Percentiles rank a stretch among this genome's conserved stretches.
phyloP scores from a whole-genome alignment of 495 filamentous ascomycete species.

The Daldinia vernicosa region DNA sequence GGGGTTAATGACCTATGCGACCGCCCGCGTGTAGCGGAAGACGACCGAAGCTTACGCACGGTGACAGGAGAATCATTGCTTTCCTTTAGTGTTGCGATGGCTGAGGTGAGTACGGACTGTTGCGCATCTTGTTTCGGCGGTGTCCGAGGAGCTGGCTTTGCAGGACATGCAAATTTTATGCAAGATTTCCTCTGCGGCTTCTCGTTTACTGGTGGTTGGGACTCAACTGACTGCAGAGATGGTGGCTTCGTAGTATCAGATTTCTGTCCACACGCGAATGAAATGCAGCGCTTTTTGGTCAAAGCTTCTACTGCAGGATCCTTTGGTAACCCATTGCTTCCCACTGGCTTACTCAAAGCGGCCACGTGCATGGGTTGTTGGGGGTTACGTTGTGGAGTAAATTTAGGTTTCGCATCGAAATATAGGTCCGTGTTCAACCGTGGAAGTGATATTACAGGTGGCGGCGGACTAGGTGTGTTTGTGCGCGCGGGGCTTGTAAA shows the following conservation, averaged over 20 bases:
- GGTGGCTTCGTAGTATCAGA: conserved; percentile 45
- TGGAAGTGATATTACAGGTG: conserved; percentile 54
- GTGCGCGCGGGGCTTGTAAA: conserved; percentile 90
- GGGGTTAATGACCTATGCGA: conserved; percentile 59
- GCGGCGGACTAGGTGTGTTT: conserved; percentile 86
- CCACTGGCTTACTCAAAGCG: conserved; percentile 22
- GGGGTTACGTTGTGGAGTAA: conserved; percentile 24
- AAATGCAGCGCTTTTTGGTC: conserved; percentile 82
- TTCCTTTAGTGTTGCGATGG: conserved; percentile 36
- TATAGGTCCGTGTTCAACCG: conserved; percentile 40
- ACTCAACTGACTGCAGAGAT: conserved; percentile 39
- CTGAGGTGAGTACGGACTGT: conserved; percentile 33
- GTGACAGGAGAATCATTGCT: conserved; percentile 49
- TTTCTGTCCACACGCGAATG: conserved; percentile 80
- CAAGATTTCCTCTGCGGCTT: conserved; percentile 51
- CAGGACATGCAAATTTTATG: conserved; percentile 63
- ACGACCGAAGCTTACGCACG: conserved; percentile 52
- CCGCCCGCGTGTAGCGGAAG: conserved; percentile 56
- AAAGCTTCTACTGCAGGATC: conserved; percentile 47
- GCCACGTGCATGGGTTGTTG: conserved; percentile 19
- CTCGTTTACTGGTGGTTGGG: conserved; percentile 41
- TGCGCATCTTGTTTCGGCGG: conserved; percentile 26
- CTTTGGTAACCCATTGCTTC: conserved; percentile 28
- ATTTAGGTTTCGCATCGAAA: conserved; percentile 35
- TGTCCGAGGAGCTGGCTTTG: conserved; percentile 39